phyloP scores from a whole-genome alignment of 2,329 filamentous ascomycete species.

The Biscogniauxia sp. region DNA sequence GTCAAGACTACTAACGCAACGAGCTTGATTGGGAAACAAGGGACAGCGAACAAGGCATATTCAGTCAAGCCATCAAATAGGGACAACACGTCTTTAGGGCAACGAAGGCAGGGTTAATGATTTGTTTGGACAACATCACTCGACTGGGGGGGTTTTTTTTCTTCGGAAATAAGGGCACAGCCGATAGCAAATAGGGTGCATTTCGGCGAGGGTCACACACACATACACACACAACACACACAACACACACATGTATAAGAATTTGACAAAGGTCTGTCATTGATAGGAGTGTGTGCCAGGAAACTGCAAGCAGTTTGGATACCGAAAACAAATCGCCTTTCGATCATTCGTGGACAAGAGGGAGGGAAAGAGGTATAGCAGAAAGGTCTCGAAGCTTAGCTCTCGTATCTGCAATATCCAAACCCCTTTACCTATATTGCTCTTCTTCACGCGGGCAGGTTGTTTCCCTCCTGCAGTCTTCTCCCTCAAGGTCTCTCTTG shows the following conservation, averaged over 20 bases:
- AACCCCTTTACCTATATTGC: neutral
- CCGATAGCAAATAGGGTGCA: neutral
- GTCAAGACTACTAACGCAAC: neutral
- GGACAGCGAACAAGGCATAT: neutral
- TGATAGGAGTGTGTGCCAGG: neutral
- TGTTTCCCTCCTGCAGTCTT: neutral
- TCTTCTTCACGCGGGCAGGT: neutral
- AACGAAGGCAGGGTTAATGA: neutral
- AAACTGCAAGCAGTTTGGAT: neutral
- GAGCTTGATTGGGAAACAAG: neutral
- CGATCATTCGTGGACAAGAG: neutral
- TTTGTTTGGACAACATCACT: neutral
- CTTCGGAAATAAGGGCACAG: neutral
- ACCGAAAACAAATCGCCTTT: neutral
- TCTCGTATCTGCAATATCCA: neutral
- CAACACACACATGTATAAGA: neutral
- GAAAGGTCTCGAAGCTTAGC: neutral
- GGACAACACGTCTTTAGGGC: neutral
- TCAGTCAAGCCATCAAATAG: neutral
- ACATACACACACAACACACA: too few species aligned
- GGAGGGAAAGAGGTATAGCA: neutral
- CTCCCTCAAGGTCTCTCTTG: neutral
- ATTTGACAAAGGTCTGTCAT: neutral
- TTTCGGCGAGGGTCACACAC: neutral
- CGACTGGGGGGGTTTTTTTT: too few species aligned